Evolutionary conservation across 768 basidiomycete species (phyloP).

Genomic region (Porphyrellus cyaneotinctus): DNA sequence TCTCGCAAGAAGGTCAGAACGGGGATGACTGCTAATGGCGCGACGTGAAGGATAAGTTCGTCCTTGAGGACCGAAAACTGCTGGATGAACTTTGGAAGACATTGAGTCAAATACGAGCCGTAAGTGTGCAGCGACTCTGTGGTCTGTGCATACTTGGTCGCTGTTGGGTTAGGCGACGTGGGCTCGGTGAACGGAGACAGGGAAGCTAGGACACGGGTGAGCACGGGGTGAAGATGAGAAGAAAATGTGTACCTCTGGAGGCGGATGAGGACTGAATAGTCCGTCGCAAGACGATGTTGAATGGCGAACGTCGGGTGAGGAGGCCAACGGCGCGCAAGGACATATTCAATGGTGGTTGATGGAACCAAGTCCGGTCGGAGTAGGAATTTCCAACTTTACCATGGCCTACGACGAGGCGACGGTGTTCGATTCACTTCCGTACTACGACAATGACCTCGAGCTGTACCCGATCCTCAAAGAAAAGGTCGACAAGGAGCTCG

Average conservation of each 20-base stretch:
- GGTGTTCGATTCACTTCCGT: constrained; percentile 84
- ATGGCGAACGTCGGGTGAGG: constrained; percentile 35
- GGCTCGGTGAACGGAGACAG: constrained; percentile 82
- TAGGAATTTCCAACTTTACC: constrained; percentile 22
- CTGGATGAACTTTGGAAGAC: constrained; percentile 95
- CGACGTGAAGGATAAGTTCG: constrained; percentile 86
- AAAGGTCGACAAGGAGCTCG: constrained; percentile 74
- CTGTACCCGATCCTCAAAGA: constrained; percentile 64
- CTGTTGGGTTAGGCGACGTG: constrained; percentile 83
- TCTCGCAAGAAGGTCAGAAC: constrained; percentile 91
- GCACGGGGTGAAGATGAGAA: background rate
- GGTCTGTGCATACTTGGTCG: constrained; percentile 64
- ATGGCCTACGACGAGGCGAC: constrained; percentile 26
- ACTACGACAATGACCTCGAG: constrained; percentile 91
- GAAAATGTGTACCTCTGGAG: constrained; percentile 41
- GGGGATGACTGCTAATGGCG: constrained; percentile 77
- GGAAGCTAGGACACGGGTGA: constrained; percentile 44
- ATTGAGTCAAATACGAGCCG: constrained; percentile 89
- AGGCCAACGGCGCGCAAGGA: constrained; percentile 40
- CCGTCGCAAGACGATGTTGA: constrained; percentile 31
- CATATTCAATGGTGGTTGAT: constrained; percentile 27
- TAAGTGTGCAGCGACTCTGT: constrained; percentile 83
- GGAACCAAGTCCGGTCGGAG: constrained; percentile 21
- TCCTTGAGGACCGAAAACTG: constrained; percentile 97
- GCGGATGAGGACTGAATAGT: constrained; percentile 45